phyloP scores from a whole-genome alignment of 208 protist genomes.

The Blastocrithidia nonstop region DNA sequence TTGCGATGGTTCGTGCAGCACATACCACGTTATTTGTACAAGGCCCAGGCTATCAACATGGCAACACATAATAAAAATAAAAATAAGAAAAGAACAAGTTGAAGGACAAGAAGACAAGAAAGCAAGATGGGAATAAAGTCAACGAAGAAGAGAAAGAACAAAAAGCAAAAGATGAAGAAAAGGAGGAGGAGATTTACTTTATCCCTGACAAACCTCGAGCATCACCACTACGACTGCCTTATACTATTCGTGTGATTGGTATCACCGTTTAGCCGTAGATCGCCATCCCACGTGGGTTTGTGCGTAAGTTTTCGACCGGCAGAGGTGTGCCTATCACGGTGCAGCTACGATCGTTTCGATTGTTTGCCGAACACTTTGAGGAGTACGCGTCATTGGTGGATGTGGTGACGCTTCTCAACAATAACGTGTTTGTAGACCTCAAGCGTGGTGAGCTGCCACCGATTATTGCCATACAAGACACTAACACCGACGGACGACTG shows the following conservation, averaged over 20 bases:
- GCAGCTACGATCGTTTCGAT: conserved; percentile 74
- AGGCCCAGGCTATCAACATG: conserved; percentile 38
- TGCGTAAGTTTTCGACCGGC: conserved; percentile 68
- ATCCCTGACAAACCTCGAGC: conserved; percentile 11
- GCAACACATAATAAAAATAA: too few species aligned
- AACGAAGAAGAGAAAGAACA: too few species aligned
- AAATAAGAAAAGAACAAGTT: too few species aligned
- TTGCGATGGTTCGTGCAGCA: conserved; percentile 66
- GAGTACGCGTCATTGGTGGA: conserved; percentile 47
- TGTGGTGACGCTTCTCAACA: conserved; percentile 63
- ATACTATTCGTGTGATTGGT: conserved; percentile 58
- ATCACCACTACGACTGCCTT: conserved; percentile 24
- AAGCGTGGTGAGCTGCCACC: conserved; percentile 67
- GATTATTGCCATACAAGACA: conserved; percentile 34
- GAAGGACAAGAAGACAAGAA: too few species aligned
- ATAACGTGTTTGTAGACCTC: conserved; percentile 76
- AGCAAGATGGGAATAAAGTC: too few species aligned
- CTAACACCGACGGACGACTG: conserved; percentile 10
- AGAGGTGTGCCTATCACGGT: conserved; percentile 57
- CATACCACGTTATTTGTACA: conserved; percentile 48
- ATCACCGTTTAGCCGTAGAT: conserved; percentile 78
- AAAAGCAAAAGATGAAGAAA: too few species aligned
- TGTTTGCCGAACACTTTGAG: conserved; percentile 73
- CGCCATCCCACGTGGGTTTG: conserved; percentile 71
- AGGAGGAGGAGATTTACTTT: conserved; percentile 59